A percentile compares a stretch with the other conserved stretches of the same genome.
Evolutionary conservation across 2,329 filamentous ascomycete species (phyloP).

Genomic region (Teratosphaeria zuluensis): DNA sequence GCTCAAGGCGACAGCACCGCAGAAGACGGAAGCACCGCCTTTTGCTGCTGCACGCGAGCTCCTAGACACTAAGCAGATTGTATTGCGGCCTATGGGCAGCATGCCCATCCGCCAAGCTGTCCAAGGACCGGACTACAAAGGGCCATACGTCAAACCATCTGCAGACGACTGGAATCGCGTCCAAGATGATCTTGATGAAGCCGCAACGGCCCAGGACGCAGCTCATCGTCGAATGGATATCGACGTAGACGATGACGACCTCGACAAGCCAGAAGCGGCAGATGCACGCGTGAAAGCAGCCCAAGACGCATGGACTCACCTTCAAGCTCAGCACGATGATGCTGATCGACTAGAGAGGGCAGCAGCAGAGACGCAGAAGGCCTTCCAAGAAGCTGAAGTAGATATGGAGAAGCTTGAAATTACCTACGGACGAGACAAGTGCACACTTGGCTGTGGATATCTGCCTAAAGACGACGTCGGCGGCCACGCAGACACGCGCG

Average conservation of each 20-base stretch:
- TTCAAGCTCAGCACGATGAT: constrained; percentile 3
- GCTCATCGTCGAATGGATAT: background rate
- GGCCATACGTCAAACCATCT: constrained; percentile 25
- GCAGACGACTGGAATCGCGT: constrained; percentile 12
- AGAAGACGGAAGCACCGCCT: background rate
- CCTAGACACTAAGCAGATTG: constrained; percentile 26
- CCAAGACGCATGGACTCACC: constrained; percentile 1
- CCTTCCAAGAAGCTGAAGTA: constrained; percentile 15
- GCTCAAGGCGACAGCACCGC: constrained; percentile 5
- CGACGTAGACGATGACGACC: background rate
- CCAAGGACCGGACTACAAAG: constrained; percentile 34
- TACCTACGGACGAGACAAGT: constrained; percentile 10
- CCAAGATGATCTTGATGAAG: constrained; percentile 20
- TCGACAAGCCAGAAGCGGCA: background rate
- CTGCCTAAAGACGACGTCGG: constrained; percentile 25
- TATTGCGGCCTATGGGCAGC: constrained; percentile 29
- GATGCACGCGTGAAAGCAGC: constrained; percentile 2
- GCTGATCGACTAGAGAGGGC: constrained; percentile 8
- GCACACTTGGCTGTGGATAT: constrained; percentile 20
- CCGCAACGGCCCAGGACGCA: constrained; percentile 6
- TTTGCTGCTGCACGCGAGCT: constrained; percentile 18
- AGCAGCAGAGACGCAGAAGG: constrained; percentile 26
- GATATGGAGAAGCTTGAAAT: constrained; percentile 13
- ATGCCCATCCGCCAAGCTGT: constrained; percentile 37
- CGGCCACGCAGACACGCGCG: constrained; percentile 29